Evolutionary conservation across 2,329 filamentous ascomycete genomes (phyloP), one percentile per base, ranked within the genome.

Genomic region (Zalaria sp.): DNA sequence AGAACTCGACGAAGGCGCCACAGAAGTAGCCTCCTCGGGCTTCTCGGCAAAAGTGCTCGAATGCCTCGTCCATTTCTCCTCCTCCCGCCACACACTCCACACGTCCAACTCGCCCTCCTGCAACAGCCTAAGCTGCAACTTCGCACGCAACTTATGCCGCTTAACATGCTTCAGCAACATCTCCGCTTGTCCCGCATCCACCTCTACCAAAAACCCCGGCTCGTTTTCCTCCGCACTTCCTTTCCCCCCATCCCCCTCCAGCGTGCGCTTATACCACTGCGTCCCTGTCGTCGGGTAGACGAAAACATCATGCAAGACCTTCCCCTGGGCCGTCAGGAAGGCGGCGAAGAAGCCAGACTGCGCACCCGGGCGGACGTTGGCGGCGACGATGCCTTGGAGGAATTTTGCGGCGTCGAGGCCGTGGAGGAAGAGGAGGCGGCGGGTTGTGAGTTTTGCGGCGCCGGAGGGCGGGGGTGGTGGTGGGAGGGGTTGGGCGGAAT

Each of bases 241-340:
- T 36, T 46, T 47, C 28, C 38, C 46, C 28, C 38, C 46, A 27
- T 48, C 50, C 49, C 46, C 29, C 52, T 50, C 36, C 35, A 35
- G 35, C 25, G 34, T 34, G 3, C 36, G 32, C 4, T 29, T 40
- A 35, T 58, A 54, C 52, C 53, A 57, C 29, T 42, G 40, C 5
- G 57, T 52, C 18, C 56, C 54, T 37, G 62, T 54, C 48, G 75
- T 64, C 0, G 79, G 81, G 67, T 94, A 95, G 38, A 98, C 70
- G 60, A 96, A 93, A 40, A 87, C 82, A 63, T 98, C 91, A 65
- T 89, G 76, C 35, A 95, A 67, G 6, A 98, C 73, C 43, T 88
- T 76, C 35, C 91, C 91, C 29, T 62, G 61, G 5, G 89, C 85
- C 50, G 83, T 93, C 35, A 98, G 69, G 54, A 98, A 94, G 0